These are phyloP conservation scores for Candida montana DNA, from an alignment of 805 yeast genomes.

Conservation along the genomic window DNA sequence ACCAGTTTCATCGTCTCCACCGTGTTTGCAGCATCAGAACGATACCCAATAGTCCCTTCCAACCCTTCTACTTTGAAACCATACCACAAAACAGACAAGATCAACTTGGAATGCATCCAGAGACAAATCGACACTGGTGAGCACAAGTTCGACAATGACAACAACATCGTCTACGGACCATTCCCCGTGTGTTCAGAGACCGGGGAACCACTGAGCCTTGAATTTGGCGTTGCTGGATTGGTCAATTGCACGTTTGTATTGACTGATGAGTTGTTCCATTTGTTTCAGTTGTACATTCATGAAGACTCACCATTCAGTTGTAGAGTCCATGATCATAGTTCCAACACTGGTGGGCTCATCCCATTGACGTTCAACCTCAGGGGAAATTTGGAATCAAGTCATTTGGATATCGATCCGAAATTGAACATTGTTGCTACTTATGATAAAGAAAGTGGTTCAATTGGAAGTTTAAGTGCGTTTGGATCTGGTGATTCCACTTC, in stretches of 20 bases:
- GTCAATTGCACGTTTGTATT: conserved; percentile 56
- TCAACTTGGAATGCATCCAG: conserved; percentile 54
- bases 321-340: conserved; percentile 43
- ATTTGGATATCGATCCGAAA: conserved; percentile 58
- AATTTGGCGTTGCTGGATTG: conserved; percentile 44
- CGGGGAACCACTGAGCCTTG: conserved; percentile 49
- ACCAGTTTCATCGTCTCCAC: neutral
- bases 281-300: conserved; percentile 71
- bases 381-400: conserved; percentile 62
- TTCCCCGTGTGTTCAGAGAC: conserved; percentile 67
- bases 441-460: conserved; percentile 24
- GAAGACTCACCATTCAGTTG: conserved; percentile 76
- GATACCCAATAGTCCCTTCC: conserved; percentile 6
- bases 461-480: conserved; percentile 41
- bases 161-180: conserved; percentile 48
- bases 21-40: conserved; percentile 5
- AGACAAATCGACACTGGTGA: conserved; percentile 74
- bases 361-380: conserved; percentile 62
- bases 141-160: conserved; percentile 58
- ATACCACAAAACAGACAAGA: conserved; percentile 34
- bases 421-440: conserved; percentile 43
- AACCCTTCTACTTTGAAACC: conserved; percentile 8
- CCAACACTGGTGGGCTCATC: conserved; percentile 30
- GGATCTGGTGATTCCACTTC: conserved; percentile 54
- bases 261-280: conserved; percentile 61